Percentiles rank a stretch among this genome's conserved stretches.
Conservation (phyloP, 1,284 basidiomycete species). For the Schizopora paradoxa region DNA sequence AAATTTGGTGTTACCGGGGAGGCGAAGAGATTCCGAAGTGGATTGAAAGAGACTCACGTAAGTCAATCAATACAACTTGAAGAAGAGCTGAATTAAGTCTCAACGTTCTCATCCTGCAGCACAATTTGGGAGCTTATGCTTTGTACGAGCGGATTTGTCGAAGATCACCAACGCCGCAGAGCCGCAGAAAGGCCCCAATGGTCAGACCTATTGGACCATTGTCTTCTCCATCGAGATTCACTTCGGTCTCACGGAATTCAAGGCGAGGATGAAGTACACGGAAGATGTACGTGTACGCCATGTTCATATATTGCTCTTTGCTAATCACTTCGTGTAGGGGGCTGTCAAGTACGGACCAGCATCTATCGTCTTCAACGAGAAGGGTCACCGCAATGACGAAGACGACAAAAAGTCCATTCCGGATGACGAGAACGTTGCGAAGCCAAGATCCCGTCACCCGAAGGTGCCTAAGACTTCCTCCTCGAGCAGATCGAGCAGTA, state of each 20-base stretch:
- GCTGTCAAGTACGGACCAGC: conserved; percentile 38
- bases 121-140: conserved; percentile 67
- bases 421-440: conserved; percentile 26
- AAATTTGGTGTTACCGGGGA: conserved; percentile 75
- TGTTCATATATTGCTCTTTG: conserved; percentile 9
- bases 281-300: conserved; percentile 50
- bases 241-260: conserved; percentile 75
- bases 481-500: too few relatives aligned
- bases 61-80: conserved; percentile 18
- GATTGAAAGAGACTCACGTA: conserved; percentile 61
- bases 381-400: conserved; percentile 66
- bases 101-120: conserved; percentile 32
- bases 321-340: not conserved
- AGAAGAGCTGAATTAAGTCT: not conserved
- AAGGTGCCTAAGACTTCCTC: too few relatives aligned
- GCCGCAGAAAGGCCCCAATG: conserved; percentile 54
- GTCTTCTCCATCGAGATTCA: conserved; percentile 78
- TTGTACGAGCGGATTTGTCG: conserved; percentile 70
- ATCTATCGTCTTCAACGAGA: conserved; percentile 73
- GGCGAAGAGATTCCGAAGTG: conserved; percentile 62
- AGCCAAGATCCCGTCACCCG: not conserved
- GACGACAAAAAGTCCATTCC: conserved; percentile 43
- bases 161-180: conserved; percentile 62
- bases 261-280: conserved; percentile 73
- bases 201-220: conserved; percentile 73